Evolutionary conservation across 768 basidiomycete species (phyloP), one percentile per base, ranked within the genome.

Genomic region (Boletellus ananas): DNA sequence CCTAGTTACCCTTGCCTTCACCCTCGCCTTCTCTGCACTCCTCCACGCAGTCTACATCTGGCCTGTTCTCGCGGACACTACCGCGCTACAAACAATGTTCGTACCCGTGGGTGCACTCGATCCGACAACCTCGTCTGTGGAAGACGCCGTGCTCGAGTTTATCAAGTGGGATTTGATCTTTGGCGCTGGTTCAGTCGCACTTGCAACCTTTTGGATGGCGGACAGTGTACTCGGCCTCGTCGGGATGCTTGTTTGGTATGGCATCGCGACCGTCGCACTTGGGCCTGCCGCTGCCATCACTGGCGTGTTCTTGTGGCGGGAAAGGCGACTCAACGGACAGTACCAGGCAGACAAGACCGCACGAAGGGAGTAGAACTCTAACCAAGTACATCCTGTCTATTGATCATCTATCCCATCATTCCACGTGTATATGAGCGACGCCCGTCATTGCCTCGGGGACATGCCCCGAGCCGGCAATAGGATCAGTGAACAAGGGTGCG

Each of bases 241-340:
- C 7, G 41, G 39, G 14, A 62, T 82, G 17, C 25, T 73, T 20
- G 49, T 64, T 8, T 82, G 80, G 79, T 70, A 76, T 56, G 45
- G 62, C 0, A 18, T 75, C n/a, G 72, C 72, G 7, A 70, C 70
- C 7, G 66, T 73, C 4, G 25, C 72, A 7, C 34, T 80, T 20
- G 81, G 80, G 3, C 79, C 78, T 4, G 77, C 80, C 10, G 80
- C 81, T 35, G 74, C 78, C 2, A 60, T 80, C 27, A 65, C 71
- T 17, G 79, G 72, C 2, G 67, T 75, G 3, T 68, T 74, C 27
- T 61, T 81, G 40, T 79, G 78, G 78, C 69, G 77, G 50, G 80
- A 83, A 58, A 60, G 66, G 23, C 50, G 60, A 14, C 51, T 72
- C 11, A 59, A 71, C 31, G 34, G 40, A 23, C 36, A n/a, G 14